Conservation (phyloP, 2,329 filamentous ascomycete species). For the Penicillium sp. region DNA sequence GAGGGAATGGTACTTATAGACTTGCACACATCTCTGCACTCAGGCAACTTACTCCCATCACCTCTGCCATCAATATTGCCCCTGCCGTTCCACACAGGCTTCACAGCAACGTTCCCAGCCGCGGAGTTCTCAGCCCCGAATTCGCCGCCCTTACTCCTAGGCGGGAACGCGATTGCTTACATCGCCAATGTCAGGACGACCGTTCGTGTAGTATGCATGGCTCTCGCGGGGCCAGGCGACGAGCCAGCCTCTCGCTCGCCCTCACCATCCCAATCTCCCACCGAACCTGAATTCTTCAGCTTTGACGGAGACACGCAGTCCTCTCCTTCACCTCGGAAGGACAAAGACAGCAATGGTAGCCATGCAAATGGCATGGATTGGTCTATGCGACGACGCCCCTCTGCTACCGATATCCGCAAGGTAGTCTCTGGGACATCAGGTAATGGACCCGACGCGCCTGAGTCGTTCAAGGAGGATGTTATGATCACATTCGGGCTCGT, state of each 20-base stretch:
- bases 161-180: conserved; percentile 70
- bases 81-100: conserved; percentile 61
- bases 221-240: conserved; percentile 36
- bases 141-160: conserved; percentile 60
- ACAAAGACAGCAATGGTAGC: conserved; percentile 7
- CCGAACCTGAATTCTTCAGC: conserved; percentile 48
- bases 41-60: conserved; percentile 11
- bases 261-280: conserved; percentile 34
- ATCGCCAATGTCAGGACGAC: conserved; percentile 83
- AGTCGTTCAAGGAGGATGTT: conserved; percentile 37
- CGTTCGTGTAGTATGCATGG: conserved; percentile 70
- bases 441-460: conserved; percentile 17
- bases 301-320: conserved; percentile 45
- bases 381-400: conserved; percentile 12
- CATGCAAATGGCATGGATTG: conserved; percentile 6
- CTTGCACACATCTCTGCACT: conserved; percentile 59
- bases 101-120: conserved; percentile 72
- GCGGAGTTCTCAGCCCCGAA: conserved; percentile 52
- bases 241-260: conserved; percentile 19
- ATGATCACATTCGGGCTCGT: conserved; percentile 61
- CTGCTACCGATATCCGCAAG: conserved; percentile 33
- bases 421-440: conserved; percentile 26
- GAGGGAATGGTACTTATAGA: conserved; percentile 83
- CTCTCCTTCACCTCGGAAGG: conserved; percentile 9
- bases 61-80: conserved; percentile 22